phyloP scores from a whole-genome alignment of 441 rosid genomes.

The Pelargonium australe region DNA sequence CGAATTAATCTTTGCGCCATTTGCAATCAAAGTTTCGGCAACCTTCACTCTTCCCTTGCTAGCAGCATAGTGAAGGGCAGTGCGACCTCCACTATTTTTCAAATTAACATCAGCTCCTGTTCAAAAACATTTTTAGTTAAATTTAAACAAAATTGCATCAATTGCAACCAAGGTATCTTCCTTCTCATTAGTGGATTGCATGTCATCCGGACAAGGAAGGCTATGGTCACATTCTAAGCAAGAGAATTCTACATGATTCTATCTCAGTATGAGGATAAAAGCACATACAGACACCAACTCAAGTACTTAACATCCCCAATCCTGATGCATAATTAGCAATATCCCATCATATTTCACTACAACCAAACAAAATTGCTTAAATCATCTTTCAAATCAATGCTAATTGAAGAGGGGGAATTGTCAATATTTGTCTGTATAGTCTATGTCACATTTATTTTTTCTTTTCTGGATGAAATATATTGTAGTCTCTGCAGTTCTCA shows the following conservation, averaged over 20 bases:
- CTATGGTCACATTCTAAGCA: neutral
- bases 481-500: no score
- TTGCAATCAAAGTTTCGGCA: constrained; percentile 57
- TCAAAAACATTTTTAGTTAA: constrained; percentile 10
- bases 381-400: neutral
- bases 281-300: neutral
- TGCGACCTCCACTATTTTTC: constrained; percentile 68
- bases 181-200: neutral
- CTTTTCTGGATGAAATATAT: neutral
- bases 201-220: neutral
- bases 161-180: neutral
- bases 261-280: neutral
- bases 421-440: neutral
- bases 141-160: neutral
- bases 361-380: neutral
- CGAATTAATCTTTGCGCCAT: constrained; percentile 53
- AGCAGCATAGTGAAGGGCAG: constrained; percentile 93
- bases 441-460: neutral
- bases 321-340: neutral
- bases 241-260: neutral
- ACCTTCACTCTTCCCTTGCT: constrained; percentile 75
- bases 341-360: neutral
- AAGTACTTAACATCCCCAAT: neutral
- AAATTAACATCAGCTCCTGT: constrained; percentile 74
- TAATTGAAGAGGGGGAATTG: neutral